Conservation (phyloP, 345 rosid genomes). For the Eucalyptus cloeziana region DNA sequence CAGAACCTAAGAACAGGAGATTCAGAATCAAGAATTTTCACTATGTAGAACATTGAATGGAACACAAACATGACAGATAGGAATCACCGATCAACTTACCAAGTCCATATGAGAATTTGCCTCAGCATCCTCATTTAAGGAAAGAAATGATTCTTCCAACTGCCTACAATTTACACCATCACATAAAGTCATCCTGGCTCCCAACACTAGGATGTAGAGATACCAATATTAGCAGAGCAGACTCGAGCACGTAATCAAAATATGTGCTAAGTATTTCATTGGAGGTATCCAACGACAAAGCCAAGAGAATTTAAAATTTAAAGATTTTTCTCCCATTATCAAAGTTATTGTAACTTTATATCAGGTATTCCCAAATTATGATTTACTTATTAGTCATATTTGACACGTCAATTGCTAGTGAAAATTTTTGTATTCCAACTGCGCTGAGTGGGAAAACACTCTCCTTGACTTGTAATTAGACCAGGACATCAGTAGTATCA, state of each 20-base stretch:
- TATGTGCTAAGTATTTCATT: neutral
- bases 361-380: neutral
- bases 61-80: neutral
- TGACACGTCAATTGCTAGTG: neutral
- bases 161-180: slow-evolving; percentile 26
- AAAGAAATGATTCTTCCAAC: slow-evolving; percentile 52
- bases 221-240: neutral
- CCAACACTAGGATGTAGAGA: neutral
- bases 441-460: neutral
- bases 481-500: neutral
- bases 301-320: neutral
- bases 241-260: neutral
- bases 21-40: neutral
- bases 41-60: neutral
- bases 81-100: slow-evolving; percentile 20
- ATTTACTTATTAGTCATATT: neutral
- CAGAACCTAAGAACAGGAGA: neutral
- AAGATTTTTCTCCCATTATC: neutral
- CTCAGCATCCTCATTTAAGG: slow-evolving; percentile 19
- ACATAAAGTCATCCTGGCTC: neutral
- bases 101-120: slow-evolving; percentile 12
- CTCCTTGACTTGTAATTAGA: neutral
- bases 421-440: neutral
- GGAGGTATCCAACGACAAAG: neutral
- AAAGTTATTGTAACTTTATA: neutral